Conservation (phyloP, 2,329 filamentous ascomycete genomes). For the Albifimbria verrucaria region DNA sequence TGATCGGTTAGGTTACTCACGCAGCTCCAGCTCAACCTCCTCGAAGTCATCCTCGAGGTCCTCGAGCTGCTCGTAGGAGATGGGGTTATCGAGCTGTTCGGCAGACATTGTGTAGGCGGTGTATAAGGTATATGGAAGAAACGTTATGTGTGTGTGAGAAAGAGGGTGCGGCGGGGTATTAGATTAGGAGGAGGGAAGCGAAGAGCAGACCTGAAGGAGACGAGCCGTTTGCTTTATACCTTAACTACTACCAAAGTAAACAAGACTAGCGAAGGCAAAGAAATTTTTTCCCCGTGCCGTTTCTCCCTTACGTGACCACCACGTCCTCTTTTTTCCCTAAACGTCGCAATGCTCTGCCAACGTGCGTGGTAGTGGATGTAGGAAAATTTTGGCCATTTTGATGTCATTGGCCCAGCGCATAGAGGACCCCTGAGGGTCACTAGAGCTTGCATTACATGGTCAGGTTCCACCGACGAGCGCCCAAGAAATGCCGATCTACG, state of each 20-base stretch:
- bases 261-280: neutral
- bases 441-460: no score
- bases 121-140: no score
- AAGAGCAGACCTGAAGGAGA: no score
- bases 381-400: conserved; percentile 19
- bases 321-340: neutral
- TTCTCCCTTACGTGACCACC: neutral
- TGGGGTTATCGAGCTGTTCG: conserved; percentile 34
- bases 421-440: no score
- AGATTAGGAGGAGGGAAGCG: no score
- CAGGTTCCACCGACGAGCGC: no score
- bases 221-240: no score
- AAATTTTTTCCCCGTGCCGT: neutral
- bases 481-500: no score
- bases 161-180: neutral
- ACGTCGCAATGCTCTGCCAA: neutral
- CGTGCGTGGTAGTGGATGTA: no score
- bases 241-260: neutral
- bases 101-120: conserved; percentile 27
- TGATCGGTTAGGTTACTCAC: conserved; percentile 49
- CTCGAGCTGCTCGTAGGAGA: conserved; percentile 73
- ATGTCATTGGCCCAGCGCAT: conserved; percentile 27
- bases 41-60: conserved; percentile 82
- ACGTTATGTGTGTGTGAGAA: conserved; percentile 9
- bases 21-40: conserved; percentile 75